phyloP scores from a whole-genome alignment of 2,329 filamentous ascomycete species.

The Hansfordia pulvinata region DNA sequence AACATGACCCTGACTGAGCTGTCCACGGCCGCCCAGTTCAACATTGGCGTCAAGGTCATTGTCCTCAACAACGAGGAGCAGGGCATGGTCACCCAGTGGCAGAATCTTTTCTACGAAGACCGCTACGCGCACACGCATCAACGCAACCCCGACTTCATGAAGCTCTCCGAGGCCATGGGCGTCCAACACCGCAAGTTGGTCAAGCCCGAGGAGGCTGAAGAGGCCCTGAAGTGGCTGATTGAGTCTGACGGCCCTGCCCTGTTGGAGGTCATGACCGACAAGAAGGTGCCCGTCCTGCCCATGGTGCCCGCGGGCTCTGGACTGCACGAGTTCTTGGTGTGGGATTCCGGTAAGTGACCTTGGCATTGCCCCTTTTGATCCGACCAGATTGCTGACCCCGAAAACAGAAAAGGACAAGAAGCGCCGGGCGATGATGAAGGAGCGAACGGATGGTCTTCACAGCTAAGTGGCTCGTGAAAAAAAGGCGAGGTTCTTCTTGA shows the following conservation, averaged over 20 bases:
- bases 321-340: conserved; percentile 87
- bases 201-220: conserved; percentile 65
- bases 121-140: conserved; percentile 88
- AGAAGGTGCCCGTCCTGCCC: conserved; percentile 86
- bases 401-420: conserved; percentile 50
- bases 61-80: conserved; percentile 95
- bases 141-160: conserved; percentile 90
- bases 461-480: conserved; percentile 9
- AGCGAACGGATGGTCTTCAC: conserved; percentile 43
- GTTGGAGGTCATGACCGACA: conserved; percentile 83
- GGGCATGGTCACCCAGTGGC: conserved; percentile 98
- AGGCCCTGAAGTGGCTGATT: conserved; percentile 77
- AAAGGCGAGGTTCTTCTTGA: neutral
- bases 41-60: conserved; percentile 91
- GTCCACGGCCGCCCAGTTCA: conserved; percentile 84
- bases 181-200: conserved; percentile 60
- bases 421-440: conserved; percentile 51
- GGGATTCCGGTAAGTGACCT: conserved; percentile 54
- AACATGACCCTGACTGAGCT: conserved; percentile 97
- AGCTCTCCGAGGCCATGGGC: conserved; percentile 83
- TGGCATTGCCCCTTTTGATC: conserved; percentile 2
- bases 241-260: conserved; percentile 82
- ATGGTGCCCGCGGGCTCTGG: conserved; percentile 87
- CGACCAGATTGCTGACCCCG: conserved; percentile 18
- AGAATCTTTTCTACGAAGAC: conserved; percentile 93